Evolutionary conservation across 78 protist species (phyloP).

Genomic region (Dictyostelium firmibasis): DNA sequence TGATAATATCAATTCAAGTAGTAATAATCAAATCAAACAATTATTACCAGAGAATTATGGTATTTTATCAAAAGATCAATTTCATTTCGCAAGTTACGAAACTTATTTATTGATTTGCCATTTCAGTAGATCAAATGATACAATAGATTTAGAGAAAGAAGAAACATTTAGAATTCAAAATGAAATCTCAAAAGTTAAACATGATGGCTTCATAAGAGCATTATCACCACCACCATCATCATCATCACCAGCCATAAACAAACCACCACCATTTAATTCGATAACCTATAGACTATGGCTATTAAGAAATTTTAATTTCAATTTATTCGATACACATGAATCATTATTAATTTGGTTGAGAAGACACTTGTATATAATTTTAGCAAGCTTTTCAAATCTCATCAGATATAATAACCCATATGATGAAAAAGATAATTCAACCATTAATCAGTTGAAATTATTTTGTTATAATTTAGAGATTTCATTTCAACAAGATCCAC

Average conservation of each 20-base stretch:
- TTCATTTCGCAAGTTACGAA: slow-evolving; percentile 70
- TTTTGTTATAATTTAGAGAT: slow-evolving; percentile 11
- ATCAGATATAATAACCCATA: slow-evolving; percentile 12
- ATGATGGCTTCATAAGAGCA: slow-evolving; percentile 14
- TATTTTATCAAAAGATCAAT: slow-evolving; percentile 42
- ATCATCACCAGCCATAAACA: neutral
- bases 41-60: slow-evolving; percentile 42
- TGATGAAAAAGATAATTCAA: slow-evolving; percentile 27
- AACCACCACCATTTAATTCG: slow-evolving; percentile 9
- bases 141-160: slow-evolving; percentile 20
- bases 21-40: neutral
- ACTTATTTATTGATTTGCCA: slow-evolving; percentile 35
- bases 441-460: neutral
- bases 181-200: slow-evolving; percentile 56
- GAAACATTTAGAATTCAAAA: slow-evolving; percentile 70
- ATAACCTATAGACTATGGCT: slow-evolving; percentile 50
- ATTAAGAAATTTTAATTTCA: slow-evolving; percentile 16
- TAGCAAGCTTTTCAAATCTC: neutral
- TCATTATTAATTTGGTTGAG: slow-evolving; percentile 49
- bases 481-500: neutral
- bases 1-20: neutral
- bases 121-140: slow-evolving; percentile 13
- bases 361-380: slow-evolving; percentile 45
- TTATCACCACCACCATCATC: neutral
- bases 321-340: slow-evolving; percentile 17